Conservation (phyloP, 768 basidiomycete species). For the Trametes elegans region DNA sequence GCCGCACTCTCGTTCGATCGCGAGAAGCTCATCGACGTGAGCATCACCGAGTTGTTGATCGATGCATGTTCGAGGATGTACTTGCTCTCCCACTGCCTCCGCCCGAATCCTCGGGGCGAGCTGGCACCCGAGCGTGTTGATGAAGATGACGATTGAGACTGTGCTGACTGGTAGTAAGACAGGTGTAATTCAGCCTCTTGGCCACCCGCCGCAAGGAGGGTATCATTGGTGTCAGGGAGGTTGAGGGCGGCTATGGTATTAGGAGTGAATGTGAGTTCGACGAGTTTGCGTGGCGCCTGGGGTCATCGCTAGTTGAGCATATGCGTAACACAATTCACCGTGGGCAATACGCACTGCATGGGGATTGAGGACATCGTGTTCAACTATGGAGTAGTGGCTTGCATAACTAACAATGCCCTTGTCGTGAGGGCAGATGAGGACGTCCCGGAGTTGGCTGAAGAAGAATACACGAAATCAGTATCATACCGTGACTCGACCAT, state of each 20-base stretch:
- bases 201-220: slow-evolving; percentile 73
- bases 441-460: slow-evolving; percentile 79
- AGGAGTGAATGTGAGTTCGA: slow-evolving; percentile 55
- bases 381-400: slow-evolving; percentile 49
- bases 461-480: neutral
- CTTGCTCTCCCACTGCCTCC: slow-evolving; percentile 52
- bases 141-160: neutral
- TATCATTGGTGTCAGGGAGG: slow-evolving; percentile 49
- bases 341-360: slow-evolving; percentile 40
- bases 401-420: slow-evolving; percentile 66
- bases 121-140: slow-evolving; percentile 10
- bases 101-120: slow-evolving; percentile 18
- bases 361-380: slow-evolving; percentile 54
- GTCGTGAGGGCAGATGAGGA: slow-evolving; percentile 70
- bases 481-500: neutral
- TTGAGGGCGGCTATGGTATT: slow-evolving; percentile 61
- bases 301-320: neutral
- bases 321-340: slow-evolving; percentile 1
- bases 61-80: slow-evolving; percentile 52
- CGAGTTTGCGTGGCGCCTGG: slow-evolving; percentile 43
- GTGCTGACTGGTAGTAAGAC: slow-evolving; percentile 41
- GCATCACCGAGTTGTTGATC: slow-evolving; percentile 78
- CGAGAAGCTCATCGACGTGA: slow-evolving; percentile 62
- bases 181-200: slow-evolving; percentile 72
- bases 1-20: slow-evolving; percentile 59